Percentiles rank a stretch among this genome's conserved stretches.
Evolutionary conservation across 1,139 yeast species (phyloP).

Genomic region (Candida sp.): DNA sequence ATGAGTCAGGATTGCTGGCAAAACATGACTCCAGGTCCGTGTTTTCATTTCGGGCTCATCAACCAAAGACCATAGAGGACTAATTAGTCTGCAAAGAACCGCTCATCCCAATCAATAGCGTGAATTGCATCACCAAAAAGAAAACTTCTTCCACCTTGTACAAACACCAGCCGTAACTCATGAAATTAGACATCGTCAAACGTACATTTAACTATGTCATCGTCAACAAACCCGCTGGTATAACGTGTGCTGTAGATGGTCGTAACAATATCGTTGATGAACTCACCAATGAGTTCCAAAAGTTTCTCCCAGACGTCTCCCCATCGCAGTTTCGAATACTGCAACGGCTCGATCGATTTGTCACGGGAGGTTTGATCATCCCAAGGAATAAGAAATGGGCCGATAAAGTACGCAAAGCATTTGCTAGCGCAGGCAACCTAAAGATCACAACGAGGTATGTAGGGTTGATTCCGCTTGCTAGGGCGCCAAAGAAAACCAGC

Average conservation of each 20-base stretch:
- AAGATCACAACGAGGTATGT: conserved; percentile 21
- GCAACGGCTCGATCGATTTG: conserved; percentile 27
- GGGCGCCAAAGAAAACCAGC: background rate
- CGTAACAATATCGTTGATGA: conserved; percentile 5
- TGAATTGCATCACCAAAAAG: no score
- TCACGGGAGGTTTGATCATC: conserved; percentile 28
- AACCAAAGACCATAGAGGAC: no score
- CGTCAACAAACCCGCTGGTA: conserved; percentile 27
- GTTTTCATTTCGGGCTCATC: no score
- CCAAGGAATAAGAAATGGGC: conserved; percentile 23
- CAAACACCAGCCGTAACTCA: background rate
- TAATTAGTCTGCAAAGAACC: no score
- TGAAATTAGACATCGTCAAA: conserved; percentile 16
- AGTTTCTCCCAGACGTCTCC: conserved; percentile 10
- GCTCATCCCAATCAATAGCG: no score
- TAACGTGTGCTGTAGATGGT: conserved; percentile 19
- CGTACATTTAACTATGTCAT: conserved; percentile 22
- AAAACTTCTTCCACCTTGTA: no score
- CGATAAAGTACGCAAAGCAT: conserved; percentile 14
- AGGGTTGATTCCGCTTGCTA: conserved; percentile 19
- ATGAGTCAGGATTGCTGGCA: no score
- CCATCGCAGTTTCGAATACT: conserved; percentile 20
- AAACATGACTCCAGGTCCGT: no score
- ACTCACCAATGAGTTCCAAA: conserved; percentile 4
- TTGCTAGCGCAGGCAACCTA: conserved; percentile 9